Evolutionary conservation across 1,284 basidiomycete genomes (phyloP), one percentile per base, ranked within the genome.

Genomic region (Ceratorhiza oryzae-sativae): DNA sequence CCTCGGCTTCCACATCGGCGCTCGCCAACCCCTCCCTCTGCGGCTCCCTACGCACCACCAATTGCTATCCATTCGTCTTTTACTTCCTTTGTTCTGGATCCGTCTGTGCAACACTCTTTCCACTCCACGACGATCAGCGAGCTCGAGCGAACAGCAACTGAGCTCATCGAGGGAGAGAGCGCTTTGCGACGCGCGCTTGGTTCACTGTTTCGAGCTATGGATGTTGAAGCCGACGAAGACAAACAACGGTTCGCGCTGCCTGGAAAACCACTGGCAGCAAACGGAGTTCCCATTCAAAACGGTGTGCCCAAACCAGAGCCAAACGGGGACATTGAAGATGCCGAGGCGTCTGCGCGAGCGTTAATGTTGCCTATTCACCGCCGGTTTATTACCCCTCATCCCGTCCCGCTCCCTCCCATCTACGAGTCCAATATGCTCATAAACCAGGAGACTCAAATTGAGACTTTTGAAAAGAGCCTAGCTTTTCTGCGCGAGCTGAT

Each of bases 71-170:
- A 93, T 77, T 82, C 88, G 68, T 89, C 85, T 73, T 93, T 90
- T 79, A 85, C 90, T n/a, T 90, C 91, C 0, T 91, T 92, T 76
- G 90, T 93, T 23, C 85, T 93, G 84, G 91, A 93, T 79, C 90
- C 89, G 74, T 85, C 90, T 12, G 86, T 90, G n/a, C 91, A 90
- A 18, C 90, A 91, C 78, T 87, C 91, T 2, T 93, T 92, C 79
- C 88, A 91, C 39, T 91, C 91, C 32, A 84, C 83, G 61, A 80
- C 92, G 53, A 80, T 93, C n/a, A 87, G 89, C 73, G 91, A 93
- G 76, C 83, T 93, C 18, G 90, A 93, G 77, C 82, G 88, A 71
- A 87, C 90, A 12, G 91, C 91, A 15, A 92, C 91, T 77, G 87
- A 86, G 46, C 85, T 93, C 39, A 89, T 93, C 49, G 90, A 93